phyloP scores from a whole-genome alignment of 2,329 filamentous ascomycete genomes.

The Fusarium bulbicola region DNA sequence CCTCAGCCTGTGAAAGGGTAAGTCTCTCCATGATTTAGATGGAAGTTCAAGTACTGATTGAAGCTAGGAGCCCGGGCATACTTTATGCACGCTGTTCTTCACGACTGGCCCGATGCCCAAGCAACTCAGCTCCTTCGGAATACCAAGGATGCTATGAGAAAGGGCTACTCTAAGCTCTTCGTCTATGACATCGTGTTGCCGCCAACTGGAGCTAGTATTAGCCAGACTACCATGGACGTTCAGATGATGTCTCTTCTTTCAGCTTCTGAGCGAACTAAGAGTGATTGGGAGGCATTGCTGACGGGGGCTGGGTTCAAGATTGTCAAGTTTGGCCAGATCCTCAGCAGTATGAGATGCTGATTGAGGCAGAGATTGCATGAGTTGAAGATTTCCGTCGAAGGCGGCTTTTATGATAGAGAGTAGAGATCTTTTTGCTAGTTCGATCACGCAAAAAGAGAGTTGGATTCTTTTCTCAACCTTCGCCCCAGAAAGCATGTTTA shows the following conservation, averaged over 20 bases:
- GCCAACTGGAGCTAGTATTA: conserved; percentile 22
- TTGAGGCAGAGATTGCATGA: conserved; percentile 26
- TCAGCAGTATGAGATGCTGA: conserved; percentile 38
- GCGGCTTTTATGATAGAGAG: no score
- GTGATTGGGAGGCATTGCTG: conserved; percentile 28
- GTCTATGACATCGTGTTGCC: conserved; percentile 36
- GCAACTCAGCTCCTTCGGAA: conserved; percentile 41
- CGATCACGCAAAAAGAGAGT: fast-evolving
- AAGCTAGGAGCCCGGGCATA: conserved; percentile 51
- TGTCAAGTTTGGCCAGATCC: conserved; percentile 32
- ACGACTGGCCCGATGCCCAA: conserved; percentile 58
- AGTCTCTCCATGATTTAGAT: not conserved
- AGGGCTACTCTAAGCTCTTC: conserved; percentile 42
- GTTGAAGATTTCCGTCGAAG: fast-evolving
- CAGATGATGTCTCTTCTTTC: conserved; percentile 41
- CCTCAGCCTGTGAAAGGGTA: conserved; percentile 27
- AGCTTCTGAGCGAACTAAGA: conserved; percentile 32
- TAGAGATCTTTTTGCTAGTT: not conserved
- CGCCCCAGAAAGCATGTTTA: fast-evolving
- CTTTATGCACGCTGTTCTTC: conserved; percentile 57
- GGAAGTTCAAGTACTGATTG: fast-evolving
- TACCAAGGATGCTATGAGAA: conserved; percentile 28
- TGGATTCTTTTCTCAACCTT: no score
- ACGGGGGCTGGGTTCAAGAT: conserved; percentile 11
- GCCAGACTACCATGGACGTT: conserved; percentile 43